Conservation (phyloP, 352 stramenopile species). For the Nothophytophthora sp. region DNA sequence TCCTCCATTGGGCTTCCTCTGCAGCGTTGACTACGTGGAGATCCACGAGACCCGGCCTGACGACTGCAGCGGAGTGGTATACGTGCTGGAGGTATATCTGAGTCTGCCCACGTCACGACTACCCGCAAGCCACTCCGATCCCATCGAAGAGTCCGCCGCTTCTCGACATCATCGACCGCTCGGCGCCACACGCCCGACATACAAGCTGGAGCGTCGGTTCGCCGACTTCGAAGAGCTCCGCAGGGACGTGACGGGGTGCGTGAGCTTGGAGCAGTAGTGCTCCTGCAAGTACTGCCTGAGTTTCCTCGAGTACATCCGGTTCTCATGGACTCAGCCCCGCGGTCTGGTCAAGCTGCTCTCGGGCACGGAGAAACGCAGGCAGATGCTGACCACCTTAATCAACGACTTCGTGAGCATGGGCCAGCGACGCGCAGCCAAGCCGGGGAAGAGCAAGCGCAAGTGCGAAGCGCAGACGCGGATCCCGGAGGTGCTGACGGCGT, state of each 20-base stretch:
- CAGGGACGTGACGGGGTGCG: conserved; percentile 22
- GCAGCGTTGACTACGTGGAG: conserved; percentile 40
- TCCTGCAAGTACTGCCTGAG: conserved; percentile 50
- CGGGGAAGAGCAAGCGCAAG: conserved; percentile 7
- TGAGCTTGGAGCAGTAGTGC: conserved; percentile 37
- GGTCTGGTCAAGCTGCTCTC: conserved; percentile 32
- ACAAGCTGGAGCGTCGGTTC: conserved; percentile 45
- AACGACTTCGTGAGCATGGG: conserved; percentile 38
- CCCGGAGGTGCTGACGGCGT: conserved; percentile 31
- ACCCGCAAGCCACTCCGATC: conserved; percentile 13
- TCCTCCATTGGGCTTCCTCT: conserved; percentile 36
- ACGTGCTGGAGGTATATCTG: conserved; percentile 45
- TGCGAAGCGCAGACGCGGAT: conserved; percentile 38
- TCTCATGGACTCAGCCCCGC: conserved; percentile 33
- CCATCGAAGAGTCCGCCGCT: conserved; percentile 1
- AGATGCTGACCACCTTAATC: conserved; percentile 37
- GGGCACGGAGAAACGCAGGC: conserved; percentile 29
- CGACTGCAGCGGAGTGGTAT: conserved; percentile 28
- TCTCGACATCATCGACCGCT: background rate
- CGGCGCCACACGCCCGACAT: conserved; percentile 15
- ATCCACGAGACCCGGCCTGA: conserved; percentile 31
- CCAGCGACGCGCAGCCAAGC: conserved; percentile 21
- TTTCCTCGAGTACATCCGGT: conserved; percentile 46
- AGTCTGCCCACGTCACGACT: conserved; percentile 25
- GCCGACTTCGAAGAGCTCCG: conserved; percentile 49